A percentile compares a stretch with the other conserved stretches of the same genome.
These are phyloP conservation scores for Graphium sp. DNA, from an alignment of 2,329 filamentous ascomycete species.

Conservation along the genomic window DNA sequence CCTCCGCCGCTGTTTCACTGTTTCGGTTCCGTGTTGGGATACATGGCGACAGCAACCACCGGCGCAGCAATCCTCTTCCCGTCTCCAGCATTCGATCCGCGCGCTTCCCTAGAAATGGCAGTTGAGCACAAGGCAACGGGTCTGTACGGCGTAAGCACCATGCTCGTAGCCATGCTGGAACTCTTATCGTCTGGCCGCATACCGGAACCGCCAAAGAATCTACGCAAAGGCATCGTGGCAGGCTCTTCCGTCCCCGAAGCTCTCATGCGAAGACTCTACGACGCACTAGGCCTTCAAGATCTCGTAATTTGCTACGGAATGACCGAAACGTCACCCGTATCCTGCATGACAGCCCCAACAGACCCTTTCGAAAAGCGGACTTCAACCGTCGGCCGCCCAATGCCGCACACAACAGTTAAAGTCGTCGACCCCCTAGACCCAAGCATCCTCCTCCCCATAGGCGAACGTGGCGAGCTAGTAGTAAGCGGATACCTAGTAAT, in stretches of 20 bases:
- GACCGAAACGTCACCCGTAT: slow-evolving; percentile 74
- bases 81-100: slow-evolving; percentile 70
- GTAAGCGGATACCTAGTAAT: slow-evolving; percentile 77
- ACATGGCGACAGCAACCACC: slow-evolving; percentile 79
- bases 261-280: slow-evolving; percentile 63
- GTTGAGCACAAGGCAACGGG: slow-evolving; percentile 37
- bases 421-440: slow-evolving; percentile 56
- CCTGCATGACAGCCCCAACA: slow-evolving; percentile 64
- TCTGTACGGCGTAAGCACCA: slow-evolving; percentile 83
- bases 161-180: slow-evolving; percentile 82
- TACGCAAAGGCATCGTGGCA: slow-evolving; percentile 83
- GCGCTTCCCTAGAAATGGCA: slow-evolving; percentile 45
- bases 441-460: slow-evolving; percentile 39
- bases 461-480: slow-evolving; percentile 63
- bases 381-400: slow-evolving; percentile 57
- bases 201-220: slow-evolving; percentile 13
- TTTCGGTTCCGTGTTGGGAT: slow-evolving; percentile 84
- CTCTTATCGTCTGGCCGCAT: slow-evolving; percentile 36
- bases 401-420: slow-evolving; percentile 67
- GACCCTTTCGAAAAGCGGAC: slow-evolving; percentile 62
- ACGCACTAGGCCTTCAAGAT: slow-evolving; percentile 57
- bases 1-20: slow-evolving; percentile 80
- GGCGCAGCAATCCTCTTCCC: slow-evolving; percentile 74
- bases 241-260: slow-evolving; percentile 72
- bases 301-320: slow-evolving; percentile 93